Percentiles rank a stretch among this genome's conserved stretches.
Conservation (phyloP, 192 early-diverging fungal species). For the Entomortierella chlamydospora region DNA sequence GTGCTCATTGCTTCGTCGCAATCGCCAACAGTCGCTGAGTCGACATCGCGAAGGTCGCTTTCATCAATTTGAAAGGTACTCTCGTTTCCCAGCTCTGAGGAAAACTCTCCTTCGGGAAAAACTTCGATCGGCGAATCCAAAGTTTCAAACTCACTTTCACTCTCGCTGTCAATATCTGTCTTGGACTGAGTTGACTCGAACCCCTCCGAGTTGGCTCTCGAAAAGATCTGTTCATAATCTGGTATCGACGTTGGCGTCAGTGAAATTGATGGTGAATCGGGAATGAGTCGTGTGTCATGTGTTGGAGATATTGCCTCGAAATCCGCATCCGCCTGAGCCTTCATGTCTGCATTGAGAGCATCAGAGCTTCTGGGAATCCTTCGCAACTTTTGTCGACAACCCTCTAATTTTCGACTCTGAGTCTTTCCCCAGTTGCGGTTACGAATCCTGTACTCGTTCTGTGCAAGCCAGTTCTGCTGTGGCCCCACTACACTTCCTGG, state of each 20-base stretch:
- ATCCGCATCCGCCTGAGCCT: background rate
- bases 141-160: background rate
- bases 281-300: no score
- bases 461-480: constrained; percentile 77
- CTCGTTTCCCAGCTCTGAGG: no score
- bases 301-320: no score
- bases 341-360: background rate
- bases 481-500: constrained; percentile 80
- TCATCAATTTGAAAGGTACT: no score
- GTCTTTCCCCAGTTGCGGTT: background rate
- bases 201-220: constrained; percentile 24
- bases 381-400: no score
- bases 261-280: no score
- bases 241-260: background rate
- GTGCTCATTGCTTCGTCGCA: no score
- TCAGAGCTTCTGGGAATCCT: background rate
- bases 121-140: background rate
- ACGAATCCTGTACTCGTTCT: constrained; percentile 32
- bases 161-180: constrained; percentile 3
- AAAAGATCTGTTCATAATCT: constrained; percentile 30
- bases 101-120: no score
- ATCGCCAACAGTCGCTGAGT: no score
- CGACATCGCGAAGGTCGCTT: no score
- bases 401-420: no score
- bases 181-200: constrained; percentile 12